phyloP scores from a whole-genome alignment of 768 basidiomycete genomes.

The Lactarius psammicola region DNA sequence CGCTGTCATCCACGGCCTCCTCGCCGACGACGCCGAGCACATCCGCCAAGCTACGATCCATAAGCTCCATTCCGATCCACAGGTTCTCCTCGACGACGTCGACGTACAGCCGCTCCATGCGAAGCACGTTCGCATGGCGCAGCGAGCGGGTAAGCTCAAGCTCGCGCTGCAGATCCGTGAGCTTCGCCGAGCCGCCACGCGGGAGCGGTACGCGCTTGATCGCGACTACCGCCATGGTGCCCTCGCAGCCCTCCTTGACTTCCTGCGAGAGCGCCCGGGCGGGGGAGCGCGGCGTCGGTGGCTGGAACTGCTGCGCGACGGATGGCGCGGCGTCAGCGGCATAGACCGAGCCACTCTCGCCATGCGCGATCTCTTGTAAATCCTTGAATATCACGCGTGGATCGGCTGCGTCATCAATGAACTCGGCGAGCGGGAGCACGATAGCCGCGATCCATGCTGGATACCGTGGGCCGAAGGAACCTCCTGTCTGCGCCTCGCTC shows the following conservation, averaged over 20 bases:
- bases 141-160: slow-evolving; percentile 55
- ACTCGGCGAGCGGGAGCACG: slow-evolving; percentile 57
- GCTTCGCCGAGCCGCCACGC: slow-evolving; percentile 57
- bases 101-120: slow-evolving; percentile 70
- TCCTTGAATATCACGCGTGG: slow-evolving; percentile 64
- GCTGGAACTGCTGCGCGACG: slow-evolving; percentile 14
- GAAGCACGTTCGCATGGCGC: slow-evolving; percentile 59
- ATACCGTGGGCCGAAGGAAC: slow-evolving; percentile 45
- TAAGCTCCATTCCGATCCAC: slow-evolving; percentile 89
- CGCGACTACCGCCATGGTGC: slow-evolving; percentile 48
- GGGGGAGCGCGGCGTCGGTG: slow-evolving; percentile 26
- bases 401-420: slow-evolving; percentile 61
- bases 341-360: slow-evolving; percentile 74
- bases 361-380: slow-evolving; percentile 77
- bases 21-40: slow-evolving; percentile 50
- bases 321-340: slow-evolving; percentile 36
- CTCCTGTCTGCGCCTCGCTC: not conserved
- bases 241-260: not conserved
- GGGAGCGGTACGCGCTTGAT: slow-evolving; percentile 71
- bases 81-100: slow-evolving; percentile 53
- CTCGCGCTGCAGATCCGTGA: slow-evolving; percentile 62
- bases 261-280: not conserved
- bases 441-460: slow-evolving; percentile 62
- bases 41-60: slow-evolving; percentile 86
- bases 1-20: slow-evolving; percentile 37